phyloP scores from a whole-genome alignment of 805 yeast species.

The Komagataella pseudopastoris region DNA sequence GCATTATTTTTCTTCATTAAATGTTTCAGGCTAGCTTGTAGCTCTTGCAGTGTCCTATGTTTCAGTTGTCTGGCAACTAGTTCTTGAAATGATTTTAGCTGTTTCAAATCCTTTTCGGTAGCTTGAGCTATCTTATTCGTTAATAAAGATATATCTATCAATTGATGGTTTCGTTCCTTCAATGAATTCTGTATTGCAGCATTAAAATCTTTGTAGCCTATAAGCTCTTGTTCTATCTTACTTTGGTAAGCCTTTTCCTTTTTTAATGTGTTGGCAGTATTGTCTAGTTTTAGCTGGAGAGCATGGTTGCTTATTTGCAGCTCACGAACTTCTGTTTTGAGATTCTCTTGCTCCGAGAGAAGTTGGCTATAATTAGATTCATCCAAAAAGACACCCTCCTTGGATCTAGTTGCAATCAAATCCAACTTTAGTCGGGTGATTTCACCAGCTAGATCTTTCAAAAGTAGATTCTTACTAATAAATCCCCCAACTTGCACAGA shows the following conservation, averaged over 20 bases:
- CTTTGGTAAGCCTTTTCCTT: slow-evolving; percentile 10
- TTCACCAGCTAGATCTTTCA: slow-evolving; percentile 32
- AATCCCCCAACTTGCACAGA: slow-evolving; percentile 26
- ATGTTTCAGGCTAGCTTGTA: not conserved
- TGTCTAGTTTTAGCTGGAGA: slow-evolving; percentile 21
- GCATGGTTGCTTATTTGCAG: slow-evolving; percentile 25
- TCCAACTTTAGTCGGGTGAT: slow-evolving; percentile 33
- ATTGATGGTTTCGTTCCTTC: not conserved
- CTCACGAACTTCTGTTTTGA: slow-evolving; percentile 36
- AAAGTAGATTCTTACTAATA: slow-evolving; percentile 27
- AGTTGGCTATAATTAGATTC: slow-evolving; percentile 42
- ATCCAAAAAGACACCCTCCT: slow-evolving; percentile 55
- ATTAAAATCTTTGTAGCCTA: not conserved
- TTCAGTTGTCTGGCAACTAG: not conserved
- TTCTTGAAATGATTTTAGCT: not conserved
- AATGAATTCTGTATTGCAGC: not conserved
- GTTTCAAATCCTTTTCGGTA: not conserved
- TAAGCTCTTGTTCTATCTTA: not conserved
- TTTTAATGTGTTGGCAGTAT: slow-evolving; percentile 7
- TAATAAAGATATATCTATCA: not conserved
- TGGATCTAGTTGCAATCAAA: slow-evolving; percentile 43
- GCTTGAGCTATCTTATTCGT: not conserved
- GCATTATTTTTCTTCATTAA: not conserved
- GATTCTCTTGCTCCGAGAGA: slow-evolving; percentile 32
- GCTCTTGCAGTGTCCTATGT: not conserved